A percentile compares a stretch with the other conserved stretches of the same genome.
phyloP scores from a whole-genome alignment of 257 asterid species.

The Solanum sejunctum region DNA sequence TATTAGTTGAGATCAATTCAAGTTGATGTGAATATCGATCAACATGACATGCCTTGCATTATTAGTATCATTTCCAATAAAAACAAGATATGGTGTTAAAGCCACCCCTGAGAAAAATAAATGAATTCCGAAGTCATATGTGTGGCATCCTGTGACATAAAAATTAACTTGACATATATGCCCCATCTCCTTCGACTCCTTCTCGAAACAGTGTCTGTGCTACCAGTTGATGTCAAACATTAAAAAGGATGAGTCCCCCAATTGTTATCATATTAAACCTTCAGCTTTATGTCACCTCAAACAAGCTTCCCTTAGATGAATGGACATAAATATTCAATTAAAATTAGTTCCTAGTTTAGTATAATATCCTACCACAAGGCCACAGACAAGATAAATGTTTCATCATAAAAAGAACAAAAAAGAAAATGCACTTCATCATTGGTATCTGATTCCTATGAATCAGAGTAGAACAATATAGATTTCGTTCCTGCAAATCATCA shows the following conservation, averaged over 20 bases:
- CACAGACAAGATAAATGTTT: background rate
- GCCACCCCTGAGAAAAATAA: too few species aligned
- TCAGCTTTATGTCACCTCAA: background rate
- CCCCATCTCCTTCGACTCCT: background rate
- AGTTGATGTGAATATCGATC: background rate
- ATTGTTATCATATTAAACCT: background rate
- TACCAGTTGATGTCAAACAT: background rate
- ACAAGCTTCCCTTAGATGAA: background rate
- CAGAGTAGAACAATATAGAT: background rate
- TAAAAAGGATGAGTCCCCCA: background rate
- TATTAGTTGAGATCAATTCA: background rate
- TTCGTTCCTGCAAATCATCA: background rate
- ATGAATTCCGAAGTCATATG: background rate
- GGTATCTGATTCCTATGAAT: constrained; percentile 10
- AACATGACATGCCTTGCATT: background rate
- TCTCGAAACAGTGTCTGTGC: background rate
- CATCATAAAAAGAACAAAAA: background rate
- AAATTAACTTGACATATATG: background rate
- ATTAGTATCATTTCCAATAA: background rate
- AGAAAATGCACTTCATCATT: background rate
- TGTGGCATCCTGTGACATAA: background rate
- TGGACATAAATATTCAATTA: background rate
- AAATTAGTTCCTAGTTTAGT: background rate
- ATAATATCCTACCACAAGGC: background rate
- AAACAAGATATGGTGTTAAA: background rate